Base-by-base conservation (phyloP, 305 asterid genomes). In the Fraxinus latifolia region DNA sequence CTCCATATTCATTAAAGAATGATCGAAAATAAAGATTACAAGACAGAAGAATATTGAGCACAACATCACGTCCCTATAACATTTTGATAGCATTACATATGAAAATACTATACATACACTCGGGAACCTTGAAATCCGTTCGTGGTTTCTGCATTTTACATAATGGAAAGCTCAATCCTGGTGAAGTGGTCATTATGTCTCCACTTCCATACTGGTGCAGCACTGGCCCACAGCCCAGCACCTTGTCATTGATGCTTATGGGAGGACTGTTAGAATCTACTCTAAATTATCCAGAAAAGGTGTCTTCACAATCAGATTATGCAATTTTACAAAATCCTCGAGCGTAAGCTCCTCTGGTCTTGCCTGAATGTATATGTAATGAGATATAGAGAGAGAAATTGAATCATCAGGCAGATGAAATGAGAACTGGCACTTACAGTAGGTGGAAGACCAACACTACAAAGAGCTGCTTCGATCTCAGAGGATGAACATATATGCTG, bases 281-380 rank as follows among this genome's bases (percentile, higher is more conserved):
- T 79, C 44, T 21, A 9, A 25, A 80, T 73, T 62, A 72, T 67
- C 74, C 85, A 75, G 2, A 81, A 78, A 3, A 75, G 84, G 86
- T 12, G 85, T 39, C 78, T 89, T 85, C 81, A 84, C 88, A 60
- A 94, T 81, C 33, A 89, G 82, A 75, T 92, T 89, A 89, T 95
- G 99, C 86, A 95, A 77, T 75, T 80, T 88, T 17, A 95, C 97
- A 77, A 95, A 95, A 87, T 95, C 95, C 68, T 90, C 87, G 34
- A 95, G 75, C 4, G 94, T 82, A 79, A 95, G 97, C 86, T 95
- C 98, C 88, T 94, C 98, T 1, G 99, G 99, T 78, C 99, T 93
- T 33, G 99, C 89, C 99, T 94, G 96, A 65, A 68, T n/a, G 31
- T 71, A 60, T 34, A 5, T n/a, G 29, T 6, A 29, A n/a, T 33